Percentiles rank a stretch among this genome's conserved stretches.
These are phyloP conservation scores for Paramecium primaurelia DNA, from an alignment of 73 alveolate species.

Conservation along the genomic window DNA sequence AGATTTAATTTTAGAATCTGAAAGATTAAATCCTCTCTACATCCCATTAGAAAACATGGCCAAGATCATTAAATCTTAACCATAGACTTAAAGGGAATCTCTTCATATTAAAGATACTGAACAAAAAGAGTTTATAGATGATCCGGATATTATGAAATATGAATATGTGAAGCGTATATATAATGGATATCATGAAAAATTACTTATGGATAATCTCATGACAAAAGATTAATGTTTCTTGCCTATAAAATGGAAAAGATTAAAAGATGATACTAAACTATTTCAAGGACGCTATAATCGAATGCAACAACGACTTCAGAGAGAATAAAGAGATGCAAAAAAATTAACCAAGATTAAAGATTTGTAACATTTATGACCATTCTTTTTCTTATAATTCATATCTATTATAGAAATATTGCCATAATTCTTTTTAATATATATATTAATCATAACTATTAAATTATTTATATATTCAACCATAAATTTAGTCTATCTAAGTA, in stretches of 20 bases:
- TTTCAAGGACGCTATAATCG: not conserved
- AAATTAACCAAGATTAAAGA: not conserved
- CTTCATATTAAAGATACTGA: not conserved
- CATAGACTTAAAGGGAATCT: not conserved
- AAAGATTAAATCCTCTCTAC: not conserved
- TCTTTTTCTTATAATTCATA: not conserved
- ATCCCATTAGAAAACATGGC: not conserved
- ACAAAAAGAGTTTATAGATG: not conserved
- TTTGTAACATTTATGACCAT: not conserved
- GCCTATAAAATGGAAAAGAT: not conserved
- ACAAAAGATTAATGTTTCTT: not conserved
- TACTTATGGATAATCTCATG: not conserved
- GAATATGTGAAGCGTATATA: slow-evolving; percentile 1
- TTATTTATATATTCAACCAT: too few species aligned
- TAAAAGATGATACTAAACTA: not conserved
- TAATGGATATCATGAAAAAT: not conserved
- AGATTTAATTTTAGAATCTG: not conserved
- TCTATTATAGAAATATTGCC: not conserved
- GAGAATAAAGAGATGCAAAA: not conserved
- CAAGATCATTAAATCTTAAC: not conserved
- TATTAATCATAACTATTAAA: too few species aligned
- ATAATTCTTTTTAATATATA: not conserved
- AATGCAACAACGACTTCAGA: not conserved
- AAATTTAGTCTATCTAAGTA: too few species aligned
- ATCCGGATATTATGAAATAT: slow-evolving; percentile 20